Evolutionary conservation across 345 rosid genomes (phyloP), one percentile per base, ranked within the genome.

Genomic region (Salix arbutifolia): DNA sequence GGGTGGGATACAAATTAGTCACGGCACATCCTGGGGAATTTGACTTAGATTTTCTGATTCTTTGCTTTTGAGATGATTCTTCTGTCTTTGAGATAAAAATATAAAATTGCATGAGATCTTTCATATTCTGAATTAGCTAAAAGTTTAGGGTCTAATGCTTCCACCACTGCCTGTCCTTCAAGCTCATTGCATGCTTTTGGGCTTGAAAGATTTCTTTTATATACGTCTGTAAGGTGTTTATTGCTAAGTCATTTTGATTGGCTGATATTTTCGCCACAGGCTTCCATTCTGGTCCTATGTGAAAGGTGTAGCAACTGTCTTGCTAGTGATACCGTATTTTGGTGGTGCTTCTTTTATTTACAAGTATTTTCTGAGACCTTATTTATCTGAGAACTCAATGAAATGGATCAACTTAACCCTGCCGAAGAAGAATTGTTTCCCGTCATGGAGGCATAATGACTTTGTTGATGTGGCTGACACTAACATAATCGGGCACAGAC

Each of bases 231-330:
- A 40, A 21, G 70, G 64, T 44, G 44, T 65, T 69, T 65, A 42
- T 35, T 30, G 31, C 19, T 33, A 18, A 68, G 25, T 28, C 5
- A 30, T 53, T 31, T 67, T 61, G 23, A 19, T 70, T 40, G 65
- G 9, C n/a, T 48, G 3, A 19, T n/a, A 26, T n/a, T 13, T 74
- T 71, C 30, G 46, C 53, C 25, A n/a, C 71, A 85, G 87, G 80
- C 31, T 85, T 72, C 78, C 87, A 33, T 74, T 75, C 52, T 85
- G 87, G 85, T 82, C 87, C 12, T 73, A 65, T 69, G 80, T 69
- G 61, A 85, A 82, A 74, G 85, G 85, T 13, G 23, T 79, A 61
- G 60, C 79, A 21, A 85, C 71, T 6, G 53, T 82, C 72, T 65
- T 85, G 61, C 61, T 85, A n/a, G 82, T 80, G 50, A 56, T 83